Evolutionary conservation across 352 stramenopile species (phyloP).

Genomic region (Phytopythium montanum): DNA sequence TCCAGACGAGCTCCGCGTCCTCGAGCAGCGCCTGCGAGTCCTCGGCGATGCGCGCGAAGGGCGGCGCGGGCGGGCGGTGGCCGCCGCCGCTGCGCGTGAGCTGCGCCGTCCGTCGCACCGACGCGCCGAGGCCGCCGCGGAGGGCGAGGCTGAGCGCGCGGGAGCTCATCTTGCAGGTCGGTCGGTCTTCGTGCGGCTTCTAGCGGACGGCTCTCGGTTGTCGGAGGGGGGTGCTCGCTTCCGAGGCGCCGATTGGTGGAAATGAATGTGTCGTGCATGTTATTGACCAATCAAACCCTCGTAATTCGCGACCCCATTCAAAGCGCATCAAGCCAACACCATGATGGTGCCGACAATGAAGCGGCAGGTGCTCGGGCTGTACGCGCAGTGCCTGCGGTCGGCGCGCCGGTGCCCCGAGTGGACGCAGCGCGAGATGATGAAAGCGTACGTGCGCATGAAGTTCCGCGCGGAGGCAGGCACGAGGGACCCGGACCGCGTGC

Average conservation of each 20-base stretch:
- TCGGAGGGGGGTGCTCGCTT: neutral
- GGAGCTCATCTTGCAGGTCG: constrained; percentile 48
- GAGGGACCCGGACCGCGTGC: constrained; percentile 53
- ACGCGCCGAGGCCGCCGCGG: constrained; percentile 53
- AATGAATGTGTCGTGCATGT: constrained; percentile 4
- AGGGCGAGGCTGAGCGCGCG: constrained; percentile 54
- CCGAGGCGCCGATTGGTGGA: constrained; percentile 16
- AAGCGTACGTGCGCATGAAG: constrained; percentile 72
- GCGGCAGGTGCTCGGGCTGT: constrained; percentile 53
- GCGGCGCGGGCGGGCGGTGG: constrained; percentile 70
- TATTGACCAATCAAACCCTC: constrained; percentile 17
- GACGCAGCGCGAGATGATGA: constrained; percentile 86
- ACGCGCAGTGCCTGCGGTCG: constrained; percentile 71
- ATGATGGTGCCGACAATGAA: constrained; percentile 12
- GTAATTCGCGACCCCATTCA: neutral
- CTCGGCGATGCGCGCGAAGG: constrained; percentile 71
- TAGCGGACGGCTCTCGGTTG: constrained; percentile 3
- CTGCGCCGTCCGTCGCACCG: constrained; percentile 45
- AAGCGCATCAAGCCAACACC: neutral
- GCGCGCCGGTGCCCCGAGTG: constrained; percentile 68
- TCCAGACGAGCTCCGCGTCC: constrained; percentile 83
- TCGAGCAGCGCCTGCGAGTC: constrained; percentile 67
- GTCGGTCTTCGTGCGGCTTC: neutral
- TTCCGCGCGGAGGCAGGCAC: constrained; percentile 55
- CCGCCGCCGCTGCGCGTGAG: constrained; percentile 36